phyloP scores from a whole-genome alignment of 2,329 filamentous ascomycete genomes.

The Colletotrichum tabaci region DNA sequence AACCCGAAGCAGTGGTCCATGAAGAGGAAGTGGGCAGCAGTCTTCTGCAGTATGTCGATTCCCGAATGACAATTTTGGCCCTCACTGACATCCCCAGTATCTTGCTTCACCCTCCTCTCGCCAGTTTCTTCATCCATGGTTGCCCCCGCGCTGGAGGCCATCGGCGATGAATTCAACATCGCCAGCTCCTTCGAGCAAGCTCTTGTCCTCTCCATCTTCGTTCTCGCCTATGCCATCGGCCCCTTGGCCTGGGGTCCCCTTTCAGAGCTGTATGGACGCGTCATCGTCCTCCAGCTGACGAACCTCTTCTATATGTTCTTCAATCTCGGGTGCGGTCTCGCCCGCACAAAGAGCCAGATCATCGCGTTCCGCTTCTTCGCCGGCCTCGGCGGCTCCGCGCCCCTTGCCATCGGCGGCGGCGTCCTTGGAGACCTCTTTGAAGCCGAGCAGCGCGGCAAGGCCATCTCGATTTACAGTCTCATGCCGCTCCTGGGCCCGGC shows the following conservation, averaged over 20 bases:
- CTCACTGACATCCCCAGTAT: slow-evolving; percentile 49
- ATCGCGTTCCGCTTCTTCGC: slow-evolving; percentile 63
- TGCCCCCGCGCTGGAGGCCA: slow-evolving; percentile 64
- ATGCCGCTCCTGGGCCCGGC: slow-evolving; percentile 73
- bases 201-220: slow-evolving; percentile 65
- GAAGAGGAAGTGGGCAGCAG: slow-evolving; percentile 70
- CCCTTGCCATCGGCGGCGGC: slow-evolving; percentile 59
- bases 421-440: slow-evolving; percentile 60
- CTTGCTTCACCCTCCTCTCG: slow-evolving; percentile 73
- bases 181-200: slow-evolving; percentile 58
- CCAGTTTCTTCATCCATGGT: slow-evolving; percentile 72
- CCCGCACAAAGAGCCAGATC: slow-evolving; percentile 59
- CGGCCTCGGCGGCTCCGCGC: slow-evolving; percentile 58
- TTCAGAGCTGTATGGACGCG: slow-evolving; percentile 64
- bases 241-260: slow-evolving; percentile 65
- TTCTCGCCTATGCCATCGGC: slow-evolving; percentile 61
- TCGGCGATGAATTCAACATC: slow-evolving; percentile 70
- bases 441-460: slow-evolving; percentile 58
- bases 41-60: slow-evolving; percentile 54
- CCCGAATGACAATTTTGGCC: background rate
- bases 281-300: slow-evolving; percentile 56
- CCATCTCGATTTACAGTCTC: slow-evolving; percentile 54
- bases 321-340: slow-evolving; percentile 72
- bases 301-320: slow-evolving; percentile 70
- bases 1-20: slow-evolving; percentile 71